Evolutionary conservation across 2,329 filamentous ascomycete genomes (phyloP), one percentile per base, ranked within the genome.

Genomic region (Madurella mycetomatis): DNA sequence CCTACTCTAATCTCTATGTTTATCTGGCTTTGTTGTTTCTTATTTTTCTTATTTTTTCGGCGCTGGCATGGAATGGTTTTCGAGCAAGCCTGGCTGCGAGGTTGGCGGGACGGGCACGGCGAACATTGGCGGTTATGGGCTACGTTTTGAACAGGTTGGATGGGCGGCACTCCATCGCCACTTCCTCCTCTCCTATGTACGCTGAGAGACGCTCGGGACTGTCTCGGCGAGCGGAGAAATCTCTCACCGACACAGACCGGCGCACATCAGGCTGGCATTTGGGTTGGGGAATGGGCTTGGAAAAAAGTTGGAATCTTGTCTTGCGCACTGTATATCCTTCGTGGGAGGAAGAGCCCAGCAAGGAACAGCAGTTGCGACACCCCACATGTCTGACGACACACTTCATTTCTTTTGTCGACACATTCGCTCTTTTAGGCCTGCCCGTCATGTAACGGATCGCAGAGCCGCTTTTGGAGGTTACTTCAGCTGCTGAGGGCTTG

Each of bases 11-110:
- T 60, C 31, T 52, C 42, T n/a, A 32, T 56, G n/a, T 46, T 67
- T 67, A 62, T 67, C 50, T 53, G 49, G 18, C 65, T 66, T 60
- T 45, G 64, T 57, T 60, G 67, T 64, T 60, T 58, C n/a, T n/a
- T n/a, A n/a, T n/a, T n/a, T n/a, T n/a, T n/a, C n/a, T n/a, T n/a
- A n/a, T 18, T 54, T 48, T 56, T 48, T 55, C 54, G 59, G 61
- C 62, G 58, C 57, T 62, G 51, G 49, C n/a, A 56, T 55, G 41
- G 61, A 55, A 51, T 55, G 50, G 53, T 57, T 39, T 56, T 59
- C 53, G 44, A 37, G 59, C 52, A 47, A 50, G 52, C 55, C 55
- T 60, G 57, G 62, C 61, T 59, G 55, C 61, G 51, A 61, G 58
- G 54, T 56, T 56, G 52, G 60, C 53, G 52, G 54, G 59, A 32